Evolutionary conservation across 108 stramenopile species (phyloP).

Genomic region (Cyclostephanos invisitatus): DNA sequence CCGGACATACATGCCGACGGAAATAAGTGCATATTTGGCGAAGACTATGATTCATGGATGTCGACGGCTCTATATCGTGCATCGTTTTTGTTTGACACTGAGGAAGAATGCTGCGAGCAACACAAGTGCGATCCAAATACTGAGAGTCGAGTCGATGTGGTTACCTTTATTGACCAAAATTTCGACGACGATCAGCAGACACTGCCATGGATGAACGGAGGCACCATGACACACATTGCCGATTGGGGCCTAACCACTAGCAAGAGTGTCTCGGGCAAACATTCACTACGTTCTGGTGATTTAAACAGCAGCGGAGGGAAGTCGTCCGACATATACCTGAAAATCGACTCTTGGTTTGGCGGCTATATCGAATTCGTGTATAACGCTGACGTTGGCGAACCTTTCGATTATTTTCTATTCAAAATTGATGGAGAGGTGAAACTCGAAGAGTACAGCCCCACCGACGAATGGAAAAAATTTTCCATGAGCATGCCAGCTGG

Average conservation of each 20-base stretch:
- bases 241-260: constrained; percentile 5
- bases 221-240: constrained; percentile 4
- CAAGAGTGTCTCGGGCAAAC: constrained; percentile 10
- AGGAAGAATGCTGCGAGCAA: constrained; percentile 5
- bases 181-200: constrained; percentile 5
- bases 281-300: constrained; percentile 9
- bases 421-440: background rate
- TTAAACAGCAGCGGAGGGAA: constrained; percentile 3
- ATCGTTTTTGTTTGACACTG: constrained; percentile 1
- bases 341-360: background rate
- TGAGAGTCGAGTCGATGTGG: background rate
- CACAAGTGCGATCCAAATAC: constrained; percentile 4
- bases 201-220: constrained; percentile 12
- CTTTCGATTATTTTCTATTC: constrained; percentile 11
- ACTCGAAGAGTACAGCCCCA: background rate
- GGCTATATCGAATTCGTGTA: constrained; percentile 2
- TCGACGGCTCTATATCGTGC: background rate
- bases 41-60: constrained; percentile 16
- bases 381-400: background rate
- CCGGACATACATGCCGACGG: constrained; percentile 10
- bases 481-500: background rate
- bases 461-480: background rate
- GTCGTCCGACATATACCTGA: constrained; percentile 8
- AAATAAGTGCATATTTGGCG: constrained; percentile 5
- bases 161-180: background rate